Base-by-base conservation (phyloP, 2,329 filamentous ascomycete species). In the Cordyceps fumosorosea region DNA sequence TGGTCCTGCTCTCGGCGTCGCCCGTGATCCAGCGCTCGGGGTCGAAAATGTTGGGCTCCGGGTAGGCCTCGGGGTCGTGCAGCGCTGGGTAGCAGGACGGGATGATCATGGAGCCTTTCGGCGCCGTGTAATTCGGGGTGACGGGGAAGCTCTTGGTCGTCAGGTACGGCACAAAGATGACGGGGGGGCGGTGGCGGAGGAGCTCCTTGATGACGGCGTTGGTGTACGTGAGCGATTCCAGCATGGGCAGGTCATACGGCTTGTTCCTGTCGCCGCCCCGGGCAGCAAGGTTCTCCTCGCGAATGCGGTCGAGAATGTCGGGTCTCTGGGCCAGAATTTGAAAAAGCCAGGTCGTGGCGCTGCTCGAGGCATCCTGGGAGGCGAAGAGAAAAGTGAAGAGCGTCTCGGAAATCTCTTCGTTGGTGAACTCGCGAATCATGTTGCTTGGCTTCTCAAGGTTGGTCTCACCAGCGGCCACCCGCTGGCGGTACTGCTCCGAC, bases 401-500 rank as follows among this genome's bases (percentile, higher is more conserved):
- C 0, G 80, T 82, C 64, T 81, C 72, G 0, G 72, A 73, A 18
- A 83, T 81, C 63, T 83, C 81, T 12, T 76, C 71, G 24, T 82
- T 69, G 2, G 77, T 77, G 64, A 83, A 83, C 18, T 81, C 76
- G 24, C 80, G 79, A 56, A 83, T 79, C 40, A 82, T 64, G 52
- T 79, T 80, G 0, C 69, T 65, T 0, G 81, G 80, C 64, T 78
- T 81, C 67, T 79, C 77, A 0, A 67, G 68, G 7, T 71, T 62
- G 0, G 53, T 64, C 3, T 76, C 72, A 29, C 89, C 89, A 55
- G 84, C 82, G 2, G 83, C 88, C 40, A 90, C 70, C 62, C 81
- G 81, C 65, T 88, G 81, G 45, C 82, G 81, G 74, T 91, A 91
- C 51, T 75, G 77, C 66, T 88, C 82, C 0, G 87, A 91, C 62